Evolutionary conservation across 106 monocot species (phyloP).

Genomic region (Allium fistulosum): DNA sequence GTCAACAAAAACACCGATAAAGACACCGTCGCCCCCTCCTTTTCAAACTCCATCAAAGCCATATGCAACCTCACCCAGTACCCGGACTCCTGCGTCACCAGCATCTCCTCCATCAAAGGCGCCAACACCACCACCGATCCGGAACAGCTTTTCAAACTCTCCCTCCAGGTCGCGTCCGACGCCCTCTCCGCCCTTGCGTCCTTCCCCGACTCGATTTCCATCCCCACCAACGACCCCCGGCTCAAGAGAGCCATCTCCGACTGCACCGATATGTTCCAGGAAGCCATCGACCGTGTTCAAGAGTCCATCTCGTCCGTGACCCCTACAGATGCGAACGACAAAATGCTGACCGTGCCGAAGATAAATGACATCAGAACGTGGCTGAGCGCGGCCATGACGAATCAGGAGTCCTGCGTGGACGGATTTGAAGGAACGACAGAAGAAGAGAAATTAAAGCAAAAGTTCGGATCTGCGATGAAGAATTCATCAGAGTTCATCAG

Average conservation of each 20-base stretch:
- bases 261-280: conserved; percentile 41
- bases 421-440: conserved; percentile 37
- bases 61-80: conserved; percentile 54
- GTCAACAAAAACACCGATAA: conserved; percentile 8
- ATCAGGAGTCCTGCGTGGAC: conserved; percentile 40
- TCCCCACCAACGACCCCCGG: conserved; percentile 17
- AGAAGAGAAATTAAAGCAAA: conserved; percentile 5
- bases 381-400: conserved; percentile 36
- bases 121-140: conserved; percentile 34
- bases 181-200: conserved; percentile 16
- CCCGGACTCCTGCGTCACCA: conserved; percentile 53
- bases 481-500: conserved; percentile 34
- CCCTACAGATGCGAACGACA: neutral
- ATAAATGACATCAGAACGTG: conserved; percentile 38
- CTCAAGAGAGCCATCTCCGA: conserved; percentile 25
- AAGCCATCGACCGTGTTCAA: conserved; percentile 32
- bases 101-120: conserved; percentile 29
- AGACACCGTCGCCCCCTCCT: neutral
- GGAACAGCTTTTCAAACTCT: conserved; percentile 46
- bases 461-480: conserved; percentile 30
- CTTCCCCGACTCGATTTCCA: conserved; percentile 9
- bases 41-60: conserved; percentile 34
- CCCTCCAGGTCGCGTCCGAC: conserved; percentile 35
- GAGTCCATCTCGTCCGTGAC: conserved; percentile 18
- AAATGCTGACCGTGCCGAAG: conserved; percentile 15